Evolutionary conservation across 306 rosid species (phyloP).

Genomic region (Aeschynomene evenia): DNA sequence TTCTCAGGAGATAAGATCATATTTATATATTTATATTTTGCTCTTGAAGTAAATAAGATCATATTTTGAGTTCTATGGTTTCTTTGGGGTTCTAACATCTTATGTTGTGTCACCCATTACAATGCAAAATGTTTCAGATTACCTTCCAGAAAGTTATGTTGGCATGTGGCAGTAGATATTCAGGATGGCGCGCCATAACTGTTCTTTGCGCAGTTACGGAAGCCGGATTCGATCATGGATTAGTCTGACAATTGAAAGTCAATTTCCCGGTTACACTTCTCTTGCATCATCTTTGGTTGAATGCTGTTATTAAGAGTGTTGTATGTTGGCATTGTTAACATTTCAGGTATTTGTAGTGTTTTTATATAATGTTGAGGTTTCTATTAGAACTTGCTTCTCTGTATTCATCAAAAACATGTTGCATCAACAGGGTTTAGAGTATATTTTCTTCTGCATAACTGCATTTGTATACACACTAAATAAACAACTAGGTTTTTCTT

Average conservation of each 20-base stretch:
- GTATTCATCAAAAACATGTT: neutral
- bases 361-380: neutral
- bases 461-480: neutral
- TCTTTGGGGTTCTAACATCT: slow-evolving; percentile 20
- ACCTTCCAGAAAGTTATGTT: slow-evolving; percentile 21
- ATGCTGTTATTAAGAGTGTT: neutral
- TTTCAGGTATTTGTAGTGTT: slow-evolving; percentile 9
- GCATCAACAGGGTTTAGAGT: neutral
- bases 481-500: too few relatives aligned
- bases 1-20: too few relatives aligned
- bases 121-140: neutral
- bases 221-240: neutral
- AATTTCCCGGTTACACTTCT: slow-evolving; percentile 10
- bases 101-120: neutral
- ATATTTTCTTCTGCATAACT: neutral
- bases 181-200: slow-evolving; percentile 19
- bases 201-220: slow-evolving; percentile 12
- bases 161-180: slow-evolving; percentile 29
- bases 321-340: slow-evolving; percentile 17
- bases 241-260: slow-evolving; percentile 6
- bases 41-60: neutral
- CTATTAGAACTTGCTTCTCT: slow-evolving; percentile 4
- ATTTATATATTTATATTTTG: slow-evolving; percentile 9
- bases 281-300: slow-evolving; percentile 26
- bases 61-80: neutral